Evolutionary conservation across 495 filamentous ascomycete species (phyloP), one percentile per base, ranked within the genome.

Genomic region (Glarea lozoyensis): DNA sequence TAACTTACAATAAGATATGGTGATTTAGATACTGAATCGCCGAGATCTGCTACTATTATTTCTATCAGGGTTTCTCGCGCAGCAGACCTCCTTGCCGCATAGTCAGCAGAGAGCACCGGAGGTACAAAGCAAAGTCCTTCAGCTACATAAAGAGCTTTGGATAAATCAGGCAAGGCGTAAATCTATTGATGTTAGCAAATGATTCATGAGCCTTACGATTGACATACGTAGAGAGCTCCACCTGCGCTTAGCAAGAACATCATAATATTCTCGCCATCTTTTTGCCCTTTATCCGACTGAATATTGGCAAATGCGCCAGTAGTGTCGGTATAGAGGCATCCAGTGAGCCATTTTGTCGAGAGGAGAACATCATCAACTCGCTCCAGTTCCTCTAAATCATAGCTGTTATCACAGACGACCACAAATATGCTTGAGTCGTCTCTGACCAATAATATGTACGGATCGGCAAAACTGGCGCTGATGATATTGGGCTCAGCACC

Each of bases 341-440:
- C 85, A 5, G 83, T 83, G 16, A 78, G 64, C 84, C 89, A 97
- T 59, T 82, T 83, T 13, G 66, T 76, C 3, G 62, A 60, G 7
- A 75, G 49, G 3, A 77, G 62, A 2, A 55, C 47, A 18, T 69
- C 62, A 23, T 82, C 78, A 29, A 67, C 61, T 40, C 73, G 64
- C 23, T 82, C 73, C 2, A 93, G 55, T 54, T 94, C 87, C 53
- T 96, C 92, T 19, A 99, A 64, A 40, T 97, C 92, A 16, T 87
- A 80, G 54, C 72, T 80, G 21, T 75, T 76, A 58, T 90, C 85
- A 15, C 82, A 79, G 57, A 82, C 71, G 16, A 88, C 77, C 20
- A 97, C 68, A 29, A 82, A 72, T 7, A 85, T 69, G 37, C 82
- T 88, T 0, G 73, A 74, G 59, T 96, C 88, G 44, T 94, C 85